Conservation (phyloP, 2,329 filamentous ascomycete genomes). For the Aspergillus candidus region DNA sequence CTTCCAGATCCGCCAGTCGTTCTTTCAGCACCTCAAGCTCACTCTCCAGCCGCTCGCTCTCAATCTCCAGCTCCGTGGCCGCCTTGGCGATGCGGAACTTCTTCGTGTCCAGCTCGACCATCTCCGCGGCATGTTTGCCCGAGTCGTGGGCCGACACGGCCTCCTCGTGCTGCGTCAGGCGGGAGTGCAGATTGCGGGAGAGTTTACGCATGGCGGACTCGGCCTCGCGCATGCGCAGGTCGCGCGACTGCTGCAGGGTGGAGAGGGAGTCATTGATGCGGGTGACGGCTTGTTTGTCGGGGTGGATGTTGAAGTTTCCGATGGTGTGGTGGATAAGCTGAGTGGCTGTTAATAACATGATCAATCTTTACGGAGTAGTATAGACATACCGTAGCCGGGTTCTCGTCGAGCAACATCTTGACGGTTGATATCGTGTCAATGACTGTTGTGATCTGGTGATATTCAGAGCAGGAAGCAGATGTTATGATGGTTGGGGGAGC, state of each 20-base stretch:
- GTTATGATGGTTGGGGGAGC: constrained; percentile 31
- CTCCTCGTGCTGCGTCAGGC: constrained; percentile 70
- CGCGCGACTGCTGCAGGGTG: constrained; percentile 76
- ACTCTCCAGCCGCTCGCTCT: constrained; percentile 81
- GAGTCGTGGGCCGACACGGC: constrained; percentile 69
- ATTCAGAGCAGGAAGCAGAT: too few relatives aligned
- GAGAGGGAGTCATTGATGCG: constrained; percentile 79
- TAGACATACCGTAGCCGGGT: constrained; percentile 68
- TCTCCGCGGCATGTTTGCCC: constrained; percentile 72
- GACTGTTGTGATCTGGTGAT: not conserved
- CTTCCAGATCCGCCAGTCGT: constrained; percentile 73
- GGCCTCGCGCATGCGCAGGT: constrained; percentile 66
- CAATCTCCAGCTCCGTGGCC: constrained; percentile 81
- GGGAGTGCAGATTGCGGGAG: constrained; percentile 66
- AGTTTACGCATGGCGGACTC: constrained; percentile 65
- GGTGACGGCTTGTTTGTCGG: constrained; percentile 75
- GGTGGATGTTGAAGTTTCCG: constrained; percentile 88
- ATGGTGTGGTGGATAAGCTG: constrained; percentile 90
- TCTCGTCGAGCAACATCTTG: constrained; percentile 90
- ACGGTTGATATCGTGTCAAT: constrained; percentile 6
- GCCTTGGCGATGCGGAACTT: constrained; percentile 95
- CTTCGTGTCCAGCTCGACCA: constrained; percentile 80
- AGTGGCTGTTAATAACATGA: too few relatives aligned
- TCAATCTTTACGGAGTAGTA: too few relatives aligned
- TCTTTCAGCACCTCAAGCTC: constrained; percentile 70